A percentile compares a stretch with the other conserved stretches of the same genome.
Conservation (phyloP, 176 grass and related monocot species). For the Oryza meridionalis region DNA sequence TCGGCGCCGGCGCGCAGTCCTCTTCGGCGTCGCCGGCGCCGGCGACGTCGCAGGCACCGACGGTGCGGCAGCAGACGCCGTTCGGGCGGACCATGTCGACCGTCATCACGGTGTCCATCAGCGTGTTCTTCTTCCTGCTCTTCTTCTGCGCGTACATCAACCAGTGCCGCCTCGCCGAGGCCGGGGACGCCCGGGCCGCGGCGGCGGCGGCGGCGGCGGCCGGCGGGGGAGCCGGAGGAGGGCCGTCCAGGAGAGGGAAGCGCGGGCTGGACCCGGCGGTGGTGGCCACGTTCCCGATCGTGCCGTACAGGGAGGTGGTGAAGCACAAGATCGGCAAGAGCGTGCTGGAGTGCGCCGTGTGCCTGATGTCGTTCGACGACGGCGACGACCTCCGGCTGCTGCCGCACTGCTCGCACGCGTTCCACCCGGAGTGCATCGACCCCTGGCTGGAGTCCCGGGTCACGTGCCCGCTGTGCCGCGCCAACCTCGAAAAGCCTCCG, state of each 20-base stretch:
- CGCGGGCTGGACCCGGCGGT: conserved; percentile 67
- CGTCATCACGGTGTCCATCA: conserved; percentile 63
- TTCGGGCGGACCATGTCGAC: conserved; percentile 72
- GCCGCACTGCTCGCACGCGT: conserved; percentile 84
- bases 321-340: conserved; percentile 67
- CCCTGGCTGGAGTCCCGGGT: conserved; percentile 72
- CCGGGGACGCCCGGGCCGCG: neutral
- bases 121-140: conserved; percentile 75
- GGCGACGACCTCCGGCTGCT: conserved; percentile 81
- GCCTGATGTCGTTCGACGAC: conserved; percentile 86
- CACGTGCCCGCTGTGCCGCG: conserved; percentile 78
- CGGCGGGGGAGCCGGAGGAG: conserved; percentile 6
- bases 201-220: neutral
- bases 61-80: neutral
- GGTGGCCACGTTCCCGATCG: conserved; percentile 66
- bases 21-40: neutral
- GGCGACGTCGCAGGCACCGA: neutral
- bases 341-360: conserved; percentile 89
- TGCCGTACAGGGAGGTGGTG: conserved; percentile 67
- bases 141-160: conserved; percentile 85
- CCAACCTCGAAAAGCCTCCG: conserved; percentile 58
- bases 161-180: conserved; percentile 52
- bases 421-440: conserved; percentile 94
- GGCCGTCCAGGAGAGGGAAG: conserved; percentile 42
- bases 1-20: neutral